Evolutionary conservation across 208 protist species (phyloP).

Genomic region (Tetramitus jugosus): DNA sequence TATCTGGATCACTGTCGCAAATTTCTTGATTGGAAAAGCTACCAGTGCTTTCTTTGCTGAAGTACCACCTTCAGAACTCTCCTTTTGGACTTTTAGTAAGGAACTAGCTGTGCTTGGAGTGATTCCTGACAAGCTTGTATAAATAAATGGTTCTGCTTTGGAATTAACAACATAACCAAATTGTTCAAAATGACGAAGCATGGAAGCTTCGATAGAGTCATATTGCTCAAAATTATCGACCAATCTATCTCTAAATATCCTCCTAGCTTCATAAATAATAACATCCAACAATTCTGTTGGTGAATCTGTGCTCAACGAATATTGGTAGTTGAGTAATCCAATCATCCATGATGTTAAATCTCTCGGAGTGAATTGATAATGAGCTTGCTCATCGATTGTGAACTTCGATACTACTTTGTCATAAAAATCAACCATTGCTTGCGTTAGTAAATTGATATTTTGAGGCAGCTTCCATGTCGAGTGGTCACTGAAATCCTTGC

Average conservation of each 20-base stretch:
- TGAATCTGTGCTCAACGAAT: slow-evolving; percentile 39
- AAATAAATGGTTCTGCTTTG: background rate
- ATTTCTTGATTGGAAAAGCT: background rate
- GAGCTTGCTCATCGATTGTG: slow-evolving; percentile 81
- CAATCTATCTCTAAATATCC: slow-evolving; percentile 87
- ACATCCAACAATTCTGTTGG: slow-evolving; percentile 66
- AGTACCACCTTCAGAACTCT: too few species aligned
- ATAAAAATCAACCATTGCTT: slow-evolving; percentile 85
- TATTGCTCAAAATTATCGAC: slow-evolving; percentile 33
- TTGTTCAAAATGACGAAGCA: background rate
- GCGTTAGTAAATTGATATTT: slow-evolving; percentile 61
- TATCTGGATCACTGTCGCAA: slow-evolving; percentile 12
- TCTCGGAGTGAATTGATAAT: slow-evolving; percentile 95
- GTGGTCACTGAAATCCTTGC: background rate
- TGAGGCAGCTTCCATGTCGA: background rate
- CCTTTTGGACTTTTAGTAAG: too few species aligned
- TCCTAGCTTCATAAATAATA: slow-evolving; percentile 77
- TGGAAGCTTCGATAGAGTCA: background rate
- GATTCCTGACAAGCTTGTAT: background rate
- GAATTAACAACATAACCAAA: too few species aligned
- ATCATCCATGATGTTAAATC: slow-evolving; percentile 87
- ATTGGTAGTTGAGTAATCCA: slow-evolving; percentile 78
- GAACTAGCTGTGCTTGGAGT: too few species aligned
- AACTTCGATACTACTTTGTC: slow-evolving; percentile 69
- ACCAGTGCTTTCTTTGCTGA: background rate